Evolutionary conservation across 345 rosid species (phyloP), one percentile per base, ranked within the genome.

Genomic region (Euclidium syriacum): DNA sequence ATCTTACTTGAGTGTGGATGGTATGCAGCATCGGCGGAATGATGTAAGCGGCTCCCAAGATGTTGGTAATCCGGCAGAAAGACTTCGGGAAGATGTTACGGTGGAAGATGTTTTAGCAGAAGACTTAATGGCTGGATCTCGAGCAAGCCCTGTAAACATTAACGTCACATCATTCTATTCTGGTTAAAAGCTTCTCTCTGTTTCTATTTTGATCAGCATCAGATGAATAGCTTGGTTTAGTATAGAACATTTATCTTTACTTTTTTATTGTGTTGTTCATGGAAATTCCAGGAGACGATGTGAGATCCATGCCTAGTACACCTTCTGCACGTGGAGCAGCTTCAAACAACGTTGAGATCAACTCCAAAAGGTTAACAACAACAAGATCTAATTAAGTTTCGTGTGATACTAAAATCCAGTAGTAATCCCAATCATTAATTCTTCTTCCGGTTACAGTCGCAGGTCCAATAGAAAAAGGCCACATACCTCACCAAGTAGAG

Each of bases 271-370:
- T 35, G 62, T 10, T 58, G 17, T 49, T 22, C 49, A 34, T 44
- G 50, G 29, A 56, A 73, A 61, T 58, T 64, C 5, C 78, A 79
- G 87, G 77, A 74, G 88, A 81, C 53, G 87, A 77, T 2, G 64
- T 63, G 64, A 80, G 87, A 79, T 84, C 80, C 66, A 75, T 79
- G 34, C 82, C 85, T 25, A 84, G 95, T 73, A 84, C 88, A 35
- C 85, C 75, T 59, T 84, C 95, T n/a, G 91, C 83, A 57, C 78
- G 78, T 39, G 81, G 76, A 47, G 67, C 62, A 35, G 62, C 42
- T 58, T 65, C 71, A 26, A 5, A 23, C 48, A 70, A 46, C 63
- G 15, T 25, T 47, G 75, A 55, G 39, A 63, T 70, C 36, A 70
- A 19, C 58, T 70, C 58, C 63, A 55, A 55, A 44, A 70, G 74